phyloP scores from a whole-genome alignment of 345 rosid genomes.

The Populus alba region DNA sequence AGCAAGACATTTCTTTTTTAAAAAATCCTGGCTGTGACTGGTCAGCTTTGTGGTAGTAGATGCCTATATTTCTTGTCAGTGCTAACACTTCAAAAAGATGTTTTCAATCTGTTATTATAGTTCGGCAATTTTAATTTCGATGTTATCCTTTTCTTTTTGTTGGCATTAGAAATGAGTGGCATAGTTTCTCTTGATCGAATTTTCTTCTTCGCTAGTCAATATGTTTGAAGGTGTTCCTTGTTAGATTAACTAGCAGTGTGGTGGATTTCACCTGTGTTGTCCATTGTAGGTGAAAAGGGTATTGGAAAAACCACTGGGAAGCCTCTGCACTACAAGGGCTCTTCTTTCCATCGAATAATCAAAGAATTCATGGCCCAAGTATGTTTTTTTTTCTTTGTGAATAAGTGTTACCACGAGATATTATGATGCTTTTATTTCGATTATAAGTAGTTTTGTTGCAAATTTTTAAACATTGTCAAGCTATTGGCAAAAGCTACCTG shows the following conservation, averaged over 20 bases:
- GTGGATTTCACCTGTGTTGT: slow-evolving; percentile 4
- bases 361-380: slow-evolving; percentile 98
- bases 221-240: background rate
- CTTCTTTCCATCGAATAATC: slow-evolving; percentile 81
- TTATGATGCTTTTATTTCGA: background rate
- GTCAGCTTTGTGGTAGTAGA: background rate
- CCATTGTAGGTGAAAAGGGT: slow-evolving; percentile 82
- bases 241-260: background rate
- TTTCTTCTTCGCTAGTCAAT: background rate
- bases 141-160: background rate
- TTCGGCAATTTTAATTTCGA: background rate
- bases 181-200: background rate
- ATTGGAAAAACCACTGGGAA: slow-evolving; percentile 74
- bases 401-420: background rate
- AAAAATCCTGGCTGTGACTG: background rate
- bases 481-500: background rate
- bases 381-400: slow-evolving; percentile 23
- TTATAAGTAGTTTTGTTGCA: background rate
- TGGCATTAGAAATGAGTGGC: background rate
- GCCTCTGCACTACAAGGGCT: slow-evolving; percentile 82
- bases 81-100: background rate
- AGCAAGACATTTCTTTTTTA: background rate
- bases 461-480: background rate
- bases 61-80: background rate
- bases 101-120: background rate